Evolutionary conservation across 257 asterid species (phyloP).

Genomic region (Forsythia suspensa): DNA sequence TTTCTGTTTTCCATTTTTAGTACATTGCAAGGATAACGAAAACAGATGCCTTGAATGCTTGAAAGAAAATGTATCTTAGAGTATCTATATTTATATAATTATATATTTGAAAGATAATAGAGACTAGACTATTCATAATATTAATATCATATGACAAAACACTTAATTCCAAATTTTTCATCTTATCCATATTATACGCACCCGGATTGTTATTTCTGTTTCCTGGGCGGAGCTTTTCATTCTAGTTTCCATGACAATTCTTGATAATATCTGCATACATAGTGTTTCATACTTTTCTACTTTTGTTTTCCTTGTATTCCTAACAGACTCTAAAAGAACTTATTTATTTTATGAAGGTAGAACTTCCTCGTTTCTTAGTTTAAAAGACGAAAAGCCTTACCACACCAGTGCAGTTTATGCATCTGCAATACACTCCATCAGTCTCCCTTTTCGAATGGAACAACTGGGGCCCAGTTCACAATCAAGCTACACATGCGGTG

Average conservation of each 20-base stretch:
- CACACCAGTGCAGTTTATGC: conserved; percentile 95
- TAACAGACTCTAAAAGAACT: neutral
- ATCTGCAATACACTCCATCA: conserved; percentile 80
- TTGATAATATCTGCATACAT: neutral
- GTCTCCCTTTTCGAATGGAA: conserved; percentile 86
- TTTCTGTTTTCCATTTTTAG: conserved; percentile 12
- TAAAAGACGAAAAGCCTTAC: conserved; percentile 68
- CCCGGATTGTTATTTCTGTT: neutral
- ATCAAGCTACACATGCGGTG: conserved; percentile 54
- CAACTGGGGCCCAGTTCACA: conserved; percentile 69
- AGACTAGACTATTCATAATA: neutral
- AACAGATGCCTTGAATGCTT: neutral
- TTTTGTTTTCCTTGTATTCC: neutral
- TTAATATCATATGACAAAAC: neutral
- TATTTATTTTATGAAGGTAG: conserved; percentile 44
- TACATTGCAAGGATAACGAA: neutral
- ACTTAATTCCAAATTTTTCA: neutral
- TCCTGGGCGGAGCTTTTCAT: neutral
- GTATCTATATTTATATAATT: neutral
- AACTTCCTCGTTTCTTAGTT: conserved; percentile 55
- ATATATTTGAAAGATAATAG: neutral
- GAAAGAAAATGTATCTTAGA: neutral
- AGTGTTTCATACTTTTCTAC: neutral
- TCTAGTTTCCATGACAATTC: neutral
- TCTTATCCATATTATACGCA: neutral